phyloP scores from a whole-genome alignment of 495 filamentous ascomycete genomes.

The Aspergillus egyptiacus region DNA sequence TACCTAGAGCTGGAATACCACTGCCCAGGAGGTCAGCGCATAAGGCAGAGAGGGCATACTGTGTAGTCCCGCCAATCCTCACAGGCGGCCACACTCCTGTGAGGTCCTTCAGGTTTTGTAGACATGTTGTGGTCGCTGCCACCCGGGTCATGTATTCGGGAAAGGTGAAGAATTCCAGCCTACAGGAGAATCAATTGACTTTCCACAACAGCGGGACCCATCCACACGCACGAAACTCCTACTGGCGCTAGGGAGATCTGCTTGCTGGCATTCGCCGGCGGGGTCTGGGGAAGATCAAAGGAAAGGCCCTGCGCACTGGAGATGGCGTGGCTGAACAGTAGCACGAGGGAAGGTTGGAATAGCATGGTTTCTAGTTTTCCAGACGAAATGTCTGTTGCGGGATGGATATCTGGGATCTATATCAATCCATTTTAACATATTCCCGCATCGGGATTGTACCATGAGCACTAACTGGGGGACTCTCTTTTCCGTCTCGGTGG shows the following conservation, averaged over 20 bases:
- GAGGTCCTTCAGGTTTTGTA: constrained; percentile 48
- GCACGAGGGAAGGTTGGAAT: no score
- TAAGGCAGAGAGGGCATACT: constrained; percentile 25
- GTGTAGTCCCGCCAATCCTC: constrained; percentile 56
- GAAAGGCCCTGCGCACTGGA: background rate
- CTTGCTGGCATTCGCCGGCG: constrained; percentile 6
- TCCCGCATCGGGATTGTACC: no score
- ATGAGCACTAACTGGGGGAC: no score
- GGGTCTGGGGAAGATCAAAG: constrained; percentile 7
- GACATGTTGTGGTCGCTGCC: constrained; percentile 47
- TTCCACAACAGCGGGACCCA: no score
- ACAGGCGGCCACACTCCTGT: constrained; percentile 52
- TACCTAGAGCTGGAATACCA: background rate
- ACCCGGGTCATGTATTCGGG: constrained; percentile 54
- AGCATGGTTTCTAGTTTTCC: no score
- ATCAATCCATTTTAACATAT: no score
- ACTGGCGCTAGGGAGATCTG: constrained; percentile 32
- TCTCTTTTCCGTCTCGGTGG: no score
- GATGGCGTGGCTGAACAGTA: background rate
- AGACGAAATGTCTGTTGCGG: no score
- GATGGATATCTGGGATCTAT: no score
- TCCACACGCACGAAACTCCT: constrained; percentile 44
- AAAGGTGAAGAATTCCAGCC: constrained; percentile 56
- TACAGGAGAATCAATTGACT: constrained; percentile 10
- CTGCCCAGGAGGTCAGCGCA: no score